Evolutionary conservation across 2,329 filamentous ascomycete genomes (phyloP).

Genomic region (Ceratocystis cubensis): DNA sequence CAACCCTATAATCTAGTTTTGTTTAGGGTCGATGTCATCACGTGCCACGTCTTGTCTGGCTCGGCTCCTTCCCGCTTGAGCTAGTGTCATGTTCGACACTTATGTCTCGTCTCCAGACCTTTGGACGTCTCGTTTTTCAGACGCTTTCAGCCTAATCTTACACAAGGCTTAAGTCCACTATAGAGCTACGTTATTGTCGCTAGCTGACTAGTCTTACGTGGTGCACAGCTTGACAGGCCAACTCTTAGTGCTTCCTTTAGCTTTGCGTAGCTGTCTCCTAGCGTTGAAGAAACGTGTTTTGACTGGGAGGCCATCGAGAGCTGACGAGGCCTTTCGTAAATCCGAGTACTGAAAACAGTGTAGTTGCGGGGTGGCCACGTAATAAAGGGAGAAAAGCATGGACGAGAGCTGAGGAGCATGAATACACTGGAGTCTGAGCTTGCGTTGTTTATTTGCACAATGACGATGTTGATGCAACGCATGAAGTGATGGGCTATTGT

Average conservation of each 20-base stretch:
- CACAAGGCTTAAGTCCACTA: neutral
- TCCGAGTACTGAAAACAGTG: constrained; percentile 14
- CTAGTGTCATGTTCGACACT: neutral
- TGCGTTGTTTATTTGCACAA: neutral
- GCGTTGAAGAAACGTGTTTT: neutral
- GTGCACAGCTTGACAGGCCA: neutral
- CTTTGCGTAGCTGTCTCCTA: neutral
- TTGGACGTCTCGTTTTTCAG: neutral
- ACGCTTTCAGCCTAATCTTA: neutral
- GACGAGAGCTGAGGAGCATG: neutral
- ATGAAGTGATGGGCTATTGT: neutral
- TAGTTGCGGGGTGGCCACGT: constrained; percentile 9
- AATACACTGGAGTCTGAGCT: neutral
- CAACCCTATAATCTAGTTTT: no score
- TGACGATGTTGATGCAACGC: neutral
- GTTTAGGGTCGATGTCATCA: no score
- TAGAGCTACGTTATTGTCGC: neutral
- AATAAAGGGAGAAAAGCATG: constrained; percentile 5
- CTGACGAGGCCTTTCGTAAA: constrained; percentile 15
- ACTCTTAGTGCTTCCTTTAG: neutral
- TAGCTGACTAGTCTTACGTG: neutral
- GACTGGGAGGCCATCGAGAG: neutral
- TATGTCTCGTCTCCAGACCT: neutral
- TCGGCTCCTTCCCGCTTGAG: no score
- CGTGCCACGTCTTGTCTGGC: no score